These are phyloP conservation scores for Bipolaris gigantea DNA, from an alignment of 2,329 filamentous ascomycete species.

Conservation along the genomic window DNA sequence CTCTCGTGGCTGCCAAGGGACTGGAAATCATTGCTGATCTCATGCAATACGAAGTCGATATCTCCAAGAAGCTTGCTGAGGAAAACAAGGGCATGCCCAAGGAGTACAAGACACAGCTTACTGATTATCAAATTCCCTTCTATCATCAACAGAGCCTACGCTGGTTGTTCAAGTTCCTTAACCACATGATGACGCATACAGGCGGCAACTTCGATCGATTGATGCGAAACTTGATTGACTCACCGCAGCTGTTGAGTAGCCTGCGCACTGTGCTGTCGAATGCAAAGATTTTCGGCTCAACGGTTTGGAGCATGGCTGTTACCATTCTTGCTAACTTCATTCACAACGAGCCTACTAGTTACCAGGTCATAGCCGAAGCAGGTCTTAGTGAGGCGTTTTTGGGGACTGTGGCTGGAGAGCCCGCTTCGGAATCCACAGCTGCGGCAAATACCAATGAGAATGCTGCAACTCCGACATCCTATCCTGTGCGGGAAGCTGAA, in stretches of 20 bases:
- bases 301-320: slow-evolving; percentile 94
- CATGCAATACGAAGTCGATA: slow-evolving; percentile 75
- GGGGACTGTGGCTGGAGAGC: slow-evolving; percentile 68
- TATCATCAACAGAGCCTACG: slow-evolving; percentile 92
- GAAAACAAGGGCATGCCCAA: slow-evolving; percentile 71
- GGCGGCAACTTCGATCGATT: slow-evolving; percentile 85
- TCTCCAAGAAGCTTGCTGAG: slow-evolving; percentile 67
- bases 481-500: slow-evolving; percentile 29
- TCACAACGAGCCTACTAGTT: slow-evolving; percentile 97
- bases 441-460: slow-evolving; percentile 20
- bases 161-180: slow-evolving; percentile 93
- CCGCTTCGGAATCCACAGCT: slow-evolving; percentile 23
- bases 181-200: slow-evolving; percentile 87
- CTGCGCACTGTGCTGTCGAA: slow-evolving; percentile 82
- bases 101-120: slow-evolving; percentile 74
- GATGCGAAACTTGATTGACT: slow-evolving; percentile 91
- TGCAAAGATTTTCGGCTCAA: slow-evolving; percentile 78
- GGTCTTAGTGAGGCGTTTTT: slow-evolving; percentile 85
- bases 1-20: slow-evolving; percentile 78
- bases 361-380: slow-evolving; percentile 91
- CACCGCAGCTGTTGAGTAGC: slow-evolving; percentile 77
- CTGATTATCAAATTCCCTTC: slow-evolving; percentile 92
- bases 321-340: slow-evolving; percentile 94
- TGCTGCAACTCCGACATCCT: slow-evolving; percentile 16
- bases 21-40: slow-evolving; percentile 90